Evolutionary conservation across 495 filamentous ascomycete species (phyloP), one percentile per base, ranked within the genome.

Genomic region (Extremus antarcticus): DNA sequence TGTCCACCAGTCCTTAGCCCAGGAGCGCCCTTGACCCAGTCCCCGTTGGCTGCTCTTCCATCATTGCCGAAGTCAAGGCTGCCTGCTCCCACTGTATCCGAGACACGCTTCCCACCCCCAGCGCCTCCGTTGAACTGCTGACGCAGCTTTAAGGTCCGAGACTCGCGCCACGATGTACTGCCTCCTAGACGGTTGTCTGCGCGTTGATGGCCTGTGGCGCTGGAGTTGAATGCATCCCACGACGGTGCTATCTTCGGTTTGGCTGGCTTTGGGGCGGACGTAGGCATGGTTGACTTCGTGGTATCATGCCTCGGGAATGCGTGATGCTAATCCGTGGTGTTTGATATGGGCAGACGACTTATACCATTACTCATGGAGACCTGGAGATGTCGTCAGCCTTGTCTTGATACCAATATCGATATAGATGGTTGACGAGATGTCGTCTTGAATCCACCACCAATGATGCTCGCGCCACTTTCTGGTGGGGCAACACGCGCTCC

Each of bases 141-240:
- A 25, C 73, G 71, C 17, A 94, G 71, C 66, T 90, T 91, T 22
- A 72, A 51, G 13, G 74, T 74, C 17, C 87, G 77, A 3, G 81
- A 82, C 25, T 81, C 74, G 19, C 84, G 79, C 88, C 88, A 94
- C 65, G 79, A 78, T 0, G 73, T 81, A 29, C 79, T 80, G 32
- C 73, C 75, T 13, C 74, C 70, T 9, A 82, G 69, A 15, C 70
- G 71, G 51, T 78, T 79, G 35, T 90, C 82, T 55, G 83, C 80
- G 25, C 76, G 74, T 69, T 95, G 89, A 66, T 95, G 88, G 50
- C 90, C 90, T 4, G 86, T 83, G 0, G 84, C 80, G 16, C 78
- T 79, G 20, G 85, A 84, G 69, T 88, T 90, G 86, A 86, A 95
- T 29, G 85, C 73, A 64, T 94, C 88, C 68, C 87, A 90, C 57